Evolutionary conservation across 169 alveolate genomes (phyloP).

Genomic region (Plasmodium knowlesi): DNA sequence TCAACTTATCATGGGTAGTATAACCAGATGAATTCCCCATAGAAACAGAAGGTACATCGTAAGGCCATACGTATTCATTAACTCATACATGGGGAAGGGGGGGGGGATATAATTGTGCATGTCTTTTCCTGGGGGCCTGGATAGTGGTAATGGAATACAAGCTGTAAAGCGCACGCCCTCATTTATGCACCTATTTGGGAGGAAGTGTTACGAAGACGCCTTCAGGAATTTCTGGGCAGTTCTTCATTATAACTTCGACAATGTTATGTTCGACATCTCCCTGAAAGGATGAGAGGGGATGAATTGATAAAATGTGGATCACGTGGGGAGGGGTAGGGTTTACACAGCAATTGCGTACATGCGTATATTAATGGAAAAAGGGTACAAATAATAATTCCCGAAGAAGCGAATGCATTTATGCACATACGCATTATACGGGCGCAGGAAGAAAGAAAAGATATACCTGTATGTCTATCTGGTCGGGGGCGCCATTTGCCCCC

Average conservation of each 20-base stretch:
- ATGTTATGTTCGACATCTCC: conserved; percentile 85
- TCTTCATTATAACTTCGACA: conserved; percentile 78
- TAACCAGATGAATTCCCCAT: not conserved
- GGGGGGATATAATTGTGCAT: not conserved
- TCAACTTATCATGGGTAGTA: not conserved
- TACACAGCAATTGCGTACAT: not conserved
- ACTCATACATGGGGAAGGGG: not conserved
- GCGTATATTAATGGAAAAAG: not conserved
- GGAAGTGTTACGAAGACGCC: conserved; percentile 79
- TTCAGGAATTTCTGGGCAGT: conserved; percentile 82
- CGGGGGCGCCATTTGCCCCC: conserved; percentile 86
- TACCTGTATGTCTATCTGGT: conserved; percentile 85
- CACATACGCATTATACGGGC: not conserved
- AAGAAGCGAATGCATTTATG: not conserved
- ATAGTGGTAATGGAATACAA: not conserved
- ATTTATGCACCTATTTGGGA: conserved; percentile 55
- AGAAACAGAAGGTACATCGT: not conserved
- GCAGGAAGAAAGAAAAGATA: not conserved
- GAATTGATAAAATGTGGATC: not conserved
- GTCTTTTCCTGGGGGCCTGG: not conserved
- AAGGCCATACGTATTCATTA: not conserved
- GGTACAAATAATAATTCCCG: not conserved
- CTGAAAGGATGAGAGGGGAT: conserved; percentile 30
- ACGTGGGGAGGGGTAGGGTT: not conserved
- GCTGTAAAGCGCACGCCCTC: not conserved